Evolutionary conservation across 2,329 filamentous ascomycete species (phyloP), one percentile per base, ranked within the genome.

Genomic region (Paraphoma chrysanthemicola): DNA sequence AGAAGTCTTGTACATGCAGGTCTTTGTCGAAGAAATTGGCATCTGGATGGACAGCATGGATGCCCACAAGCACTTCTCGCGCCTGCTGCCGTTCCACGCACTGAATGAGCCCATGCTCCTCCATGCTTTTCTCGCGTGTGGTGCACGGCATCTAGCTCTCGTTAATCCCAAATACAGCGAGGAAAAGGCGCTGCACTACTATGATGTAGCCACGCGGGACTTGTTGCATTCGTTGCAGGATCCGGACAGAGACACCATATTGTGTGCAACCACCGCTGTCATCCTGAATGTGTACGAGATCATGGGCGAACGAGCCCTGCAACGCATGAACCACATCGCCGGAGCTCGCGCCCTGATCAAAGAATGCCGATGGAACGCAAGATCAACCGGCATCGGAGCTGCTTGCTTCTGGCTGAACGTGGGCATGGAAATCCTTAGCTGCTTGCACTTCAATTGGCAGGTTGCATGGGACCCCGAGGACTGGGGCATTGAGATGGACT

Each of bases 321-420:
- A 92, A 66, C 85, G 90, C n/a, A 94, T 95, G 89, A 93, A 91
- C 65, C 93, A 97, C 70, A 93, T 94, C 63, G 89, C 90, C 0
- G 92, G 92, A 5, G 92, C 92, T 9, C 85, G 92, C 51, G 92
- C 92, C 1, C 81, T 97, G 48, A 93, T 97, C 68, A 91, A 92
- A 59, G 92, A 97, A 71, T 97, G 93, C 68, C 87, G 88, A 4
- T 97, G 94, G 94, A 90, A 92, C 67, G 92, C 92, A 0, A 86
- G 83, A 59, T 90, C 90, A 36, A 85, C 83, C 1, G 93, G 93
- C 0, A 86, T 97, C 17, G 93, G 92, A 0, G 86, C 88, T 0
- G 92, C 93, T 1, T 97, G 93, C 75, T 97, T 97, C 78, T 97
- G 94, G 93, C 82, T 97, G 38, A 97, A 96, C 67, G 88, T 96